Evolutionary conservation across 495 filamentous ascomycete genomes (phyloP), one percentile per base, ranked within the genome.

Genomic region (Lasiosphaeria miniovina): DNA sequence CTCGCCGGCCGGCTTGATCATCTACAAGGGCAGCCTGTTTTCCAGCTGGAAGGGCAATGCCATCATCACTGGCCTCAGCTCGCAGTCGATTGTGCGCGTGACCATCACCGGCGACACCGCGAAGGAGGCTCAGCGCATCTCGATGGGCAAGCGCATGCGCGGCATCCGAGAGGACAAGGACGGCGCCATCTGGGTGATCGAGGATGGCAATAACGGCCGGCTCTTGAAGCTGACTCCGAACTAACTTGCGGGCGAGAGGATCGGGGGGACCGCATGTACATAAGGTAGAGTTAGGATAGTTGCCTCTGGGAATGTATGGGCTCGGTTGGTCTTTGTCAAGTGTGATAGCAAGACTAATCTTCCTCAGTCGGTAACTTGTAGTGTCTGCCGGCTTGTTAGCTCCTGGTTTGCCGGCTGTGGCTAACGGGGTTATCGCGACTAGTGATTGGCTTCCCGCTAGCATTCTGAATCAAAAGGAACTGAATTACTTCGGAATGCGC

Each of bases 11-110:
- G 63, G 66, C 61, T 49, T 73, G 60, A 65, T 73, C 58, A 73
- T 73, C 57, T 73, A 73, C 68, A 73, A 73, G 66, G 71, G 70
- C 52, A 46, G 63, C 55, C 59, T 73, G 61, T 73, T 73, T 56
- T 48, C 61, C 59, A 65, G 52, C 62, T 73, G 68, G 68, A 73
- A 63, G 63, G 71, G 71, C 58, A 73, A 73, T 59, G 71, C 71
- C 59, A 69, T 73, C 55, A 69, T 73, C 55, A 65, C 57, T 36
- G 57, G 59, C 59, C 68, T 73, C 56, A 61, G 66, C 63, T 55
- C 71, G 4, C 68, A 69, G 52, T 52, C 45, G 17, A 53, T 73
- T 36, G 71, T 73, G 52, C 65, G 71, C 55, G 71, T 61, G 50
- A 63, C 61, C 49, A 73, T 73, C 62, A 66, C 62, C 15, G 71